Base-by-base conservation (phyloP, 2,329 filamentous ascomycete species). In the Davidsoniella neocaledoniae region DNA sequence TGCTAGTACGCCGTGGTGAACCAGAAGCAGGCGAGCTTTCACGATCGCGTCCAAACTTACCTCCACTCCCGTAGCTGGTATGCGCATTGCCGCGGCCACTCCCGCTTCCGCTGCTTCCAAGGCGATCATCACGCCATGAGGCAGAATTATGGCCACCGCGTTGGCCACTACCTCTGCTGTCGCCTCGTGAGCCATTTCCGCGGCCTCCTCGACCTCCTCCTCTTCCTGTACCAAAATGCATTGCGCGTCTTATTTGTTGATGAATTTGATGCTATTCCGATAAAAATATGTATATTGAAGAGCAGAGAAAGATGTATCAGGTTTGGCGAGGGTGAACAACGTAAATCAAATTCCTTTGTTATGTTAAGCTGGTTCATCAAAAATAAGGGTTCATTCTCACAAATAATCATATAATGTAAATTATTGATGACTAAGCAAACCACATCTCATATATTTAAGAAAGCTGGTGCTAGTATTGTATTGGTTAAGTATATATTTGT, bases 41-140 rank as follows among this genome's bases (percentile, higher is more conserved):
- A n/a, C 50, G 40, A 36, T 52, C 50, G 9, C 46, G 46, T n/a
- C 42, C 42, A 23, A 39, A 49, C 8, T 38, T 37, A 2, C 42
- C n/a, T 5, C 37, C 23, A 36, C 41, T 21, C 5, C 17, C 19
- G 25, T 33, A 33, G 16, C 41, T 23, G 17, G 29, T 4, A 33
- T 33, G 29, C 29, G 29, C 42, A 21, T 12, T 43, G 42, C 29
- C 40, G 43, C 43, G 33, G 7, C 44, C 44, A 21, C 16, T 42
- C 9, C 43, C 43, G 43, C 43, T 45, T 14, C 47, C 39, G 29
- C 47, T 49, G 40, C 47, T 49, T 9, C 29, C 40, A 9, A 49
- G 29, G 26, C 47, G 26, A 9, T n/a, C 40, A 33, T 49, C 47
- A 14, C 40, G 39, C 47, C 47, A 43, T n/a, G 47, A 43, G 26